Evolutionary conservation across 2,329 filamentous ascomycete genomes (phyloP), one percentile per base, ranked within the genome.

Genomic region (Colletotrichum sp.): DNA sequence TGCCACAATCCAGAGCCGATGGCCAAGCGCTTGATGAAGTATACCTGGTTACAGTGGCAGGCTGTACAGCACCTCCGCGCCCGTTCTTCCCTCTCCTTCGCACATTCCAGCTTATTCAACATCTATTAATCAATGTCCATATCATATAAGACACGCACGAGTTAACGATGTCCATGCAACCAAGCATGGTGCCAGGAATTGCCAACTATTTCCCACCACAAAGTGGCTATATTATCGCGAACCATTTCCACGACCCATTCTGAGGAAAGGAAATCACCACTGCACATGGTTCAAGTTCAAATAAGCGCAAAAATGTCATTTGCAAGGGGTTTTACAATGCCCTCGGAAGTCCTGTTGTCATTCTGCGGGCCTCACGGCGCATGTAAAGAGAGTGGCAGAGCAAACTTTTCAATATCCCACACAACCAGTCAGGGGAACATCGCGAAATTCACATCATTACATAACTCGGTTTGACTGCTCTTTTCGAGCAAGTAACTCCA

Each of bases 101-200:
- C 9, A 21, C 13, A 12, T 49, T 49, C 18, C n/a, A 21, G 44
- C 44, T 49, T 49, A 49, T 49, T 13, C 9, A 1, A 6, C n/a
- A 21, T 49, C 10, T 13, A 7, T 8, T 7, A 21, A 49, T 49
- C n/a, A 49, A 7, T 49, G 6, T 6, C n/a, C 9, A 49, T 49
- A 13, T 0, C 1, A 0, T 0, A 49, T 4, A 6, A 49, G 12
- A 21, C 12, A 49, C 2, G 10, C 44, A 49, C 3, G 44, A 49
- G n/a, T 49, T 13, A 4, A 49, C 6, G n/a, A 49, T n/a, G 18
- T 13, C n/a, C 8, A 52, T 52, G n/a, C 44, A 21, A 21, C 44
- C 44, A 12, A 6, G n/a, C n/a, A 13, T 13, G 44, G 9, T 1
- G 10, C 18, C 10, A 8, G 2, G 9, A 49, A 21, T 5, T 3